phyloP scores from a whole-genome alignment of 2,329 filamentous ascomycete genomes.

The Talaromyces rugulosus region DNA sequence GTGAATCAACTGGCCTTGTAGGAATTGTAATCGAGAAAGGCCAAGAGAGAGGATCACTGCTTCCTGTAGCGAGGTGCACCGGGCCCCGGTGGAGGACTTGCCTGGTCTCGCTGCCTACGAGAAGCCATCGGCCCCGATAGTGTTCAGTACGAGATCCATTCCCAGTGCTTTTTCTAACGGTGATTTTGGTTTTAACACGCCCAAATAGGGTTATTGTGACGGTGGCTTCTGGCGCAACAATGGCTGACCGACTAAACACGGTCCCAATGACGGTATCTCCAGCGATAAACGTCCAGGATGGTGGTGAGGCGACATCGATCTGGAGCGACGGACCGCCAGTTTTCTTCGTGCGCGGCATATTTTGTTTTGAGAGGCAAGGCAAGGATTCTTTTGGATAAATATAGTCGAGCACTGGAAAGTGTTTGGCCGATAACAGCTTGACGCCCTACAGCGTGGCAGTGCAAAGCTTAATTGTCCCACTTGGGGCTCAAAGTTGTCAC shows the following conservation, averaged over 20 bases:
- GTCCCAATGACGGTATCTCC: slow-evolving; percentile 20
- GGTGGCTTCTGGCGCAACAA: slow-evolving; percentile 16
- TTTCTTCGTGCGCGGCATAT: background rate
- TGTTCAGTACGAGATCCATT: background rate
- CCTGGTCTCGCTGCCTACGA: slow-evolving; percentile 6
- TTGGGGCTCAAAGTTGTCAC: too few relatives aligned
- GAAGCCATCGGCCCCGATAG: slow-evolving; percentile 12
- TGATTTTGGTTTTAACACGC: slow-evolving; percentile 15
- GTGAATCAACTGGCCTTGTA: background rate
- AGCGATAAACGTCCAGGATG: slow-evolving; percentile 13
- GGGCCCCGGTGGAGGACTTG: slow-evolving; percentile 15
- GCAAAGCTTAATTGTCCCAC: too few relatives aligned
- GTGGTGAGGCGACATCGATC: slow-evolving; percentile 17
- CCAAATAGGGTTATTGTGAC: slow-evolving; percentile 15
- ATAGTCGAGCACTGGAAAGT: background rate
- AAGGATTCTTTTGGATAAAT: background rate
- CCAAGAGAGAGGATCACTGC: slow-evolving; percentile 13
- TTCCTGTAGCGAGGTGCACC: slow-evolving; percentile 12
- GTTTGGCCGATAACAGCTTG: too few relatives aligned
- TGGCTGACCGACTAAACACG: slow-evolving; percentile 14
- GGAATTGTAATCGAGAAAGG: slow-evolving; percentile 17
- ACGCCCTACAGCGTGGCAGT: too few relatives aligned
- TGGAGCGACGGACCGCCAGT: background rate
- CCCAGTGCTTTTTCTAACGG: background rate
- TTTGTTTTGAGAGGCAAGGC: background rate